Evolutionary conservation across 73 alveolate species (phyloP).

Genomic region (Effrenium voratum): DNA sequence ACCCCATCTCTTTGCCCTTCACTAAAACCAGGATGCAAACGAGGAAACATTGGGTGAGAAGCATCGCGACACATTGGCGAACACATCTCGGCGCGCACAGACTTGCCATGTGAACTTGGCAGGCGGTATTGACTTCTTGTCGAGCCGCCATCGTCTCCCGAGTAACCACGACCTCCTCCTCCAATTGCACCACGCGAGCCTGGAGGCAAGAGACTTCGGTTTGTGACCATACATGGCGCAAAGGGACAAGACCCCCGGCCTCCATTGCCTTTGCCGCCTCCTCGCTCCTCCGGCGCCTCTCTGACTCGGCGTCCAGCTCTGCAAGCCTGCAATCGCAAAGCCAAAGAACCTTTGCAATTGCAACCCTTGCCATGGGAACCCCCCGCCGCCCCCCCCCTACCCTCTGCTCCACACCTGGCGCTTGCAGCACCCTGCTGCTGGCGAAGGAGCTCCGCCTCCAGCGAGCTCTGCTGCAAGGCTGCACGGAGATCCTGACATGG

Average conservation of each 20-base stretch:
- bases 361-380: neutral
- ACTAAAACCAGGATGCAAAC: too few species aligned
- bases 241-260: neutral
- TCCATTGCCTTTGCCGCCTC: neutral
- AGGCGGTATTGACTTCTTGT: too few species aligned
- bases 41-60: neutral
- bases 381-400: too few species aligned
- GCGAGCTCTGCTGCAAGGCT: too few species aligned
- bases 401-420: too few species aligned
- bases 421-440: too few species aligned
- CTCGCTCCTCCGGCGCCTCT: neutral
- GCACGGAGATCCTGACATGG: too few species aligned
- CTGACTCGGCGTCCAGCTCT: constrained; percentile 11
- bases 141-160: neutral
- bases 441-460: too few species aligned
- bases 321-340: too few species aligned
- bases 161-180: constrained; percentile 1
- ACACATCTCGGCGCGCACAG: too few species aligned
- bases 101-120: too few species aligned
- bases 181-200: constrained; percentile 20
- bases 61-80: neutral
- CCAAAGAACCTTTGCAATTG: neutral
- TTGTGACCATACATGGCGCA: neutral
- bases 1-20: too few species aligned
- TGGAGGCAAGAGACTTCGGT: neutral